Evolutionary conservation across 768 basidiomycete species (phyloP).

Genomic region (Panaeolus papilionaceus): DNA sequence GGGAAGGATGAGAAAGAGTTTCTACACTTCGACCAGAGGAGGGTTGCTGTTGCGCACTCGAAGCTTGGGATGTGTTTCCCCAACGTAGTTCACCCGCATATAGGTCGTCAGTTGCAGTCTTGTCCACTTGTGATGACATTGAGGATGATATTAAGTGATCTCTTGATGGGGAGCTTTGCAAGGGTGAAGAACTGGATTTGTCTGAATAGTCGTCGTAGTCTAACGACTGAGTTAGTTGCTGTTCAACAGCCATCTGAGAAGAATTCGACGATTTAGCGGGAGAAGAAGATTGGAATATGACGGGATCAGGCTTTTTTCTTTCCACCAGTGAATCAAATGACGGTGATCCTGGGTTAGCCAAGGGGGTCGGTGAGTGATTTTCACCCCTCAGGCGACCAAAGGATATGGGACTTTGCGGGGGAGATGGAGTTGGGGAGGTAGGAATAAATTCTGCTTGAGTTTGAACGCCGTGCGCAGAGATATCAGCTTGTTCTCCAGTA

Average conservation of each 20-base stretch:
- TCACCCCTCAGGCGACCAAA: not conserved
- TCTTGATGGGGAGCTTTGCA: not conserved
- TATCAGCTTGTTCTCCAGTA: not conserved
- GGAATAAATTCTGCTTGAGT: not conserved
- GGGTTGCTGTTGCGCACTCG: constrained; percentile 1
- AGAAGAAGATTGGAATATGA: constrained; percentile 23
- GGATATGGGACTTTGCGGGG: not conserved
- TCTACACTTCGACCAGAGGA: constrained; percentile 15
- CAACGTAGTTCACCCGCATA: constrained; percentile 22
- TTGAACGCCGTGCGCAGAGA: not conserved
- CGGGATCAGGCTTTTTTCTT: constrained; percentile 8
- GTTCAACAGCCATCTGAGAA: constrained; percentile 52
- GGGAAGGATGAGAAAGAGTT: constrained; percentile 19
- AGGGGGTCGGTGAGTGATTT: not conserved
- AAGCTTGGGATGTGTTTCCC: constrained; percentile 15
- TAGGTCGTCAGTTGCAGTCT: constrained; percentile 8
- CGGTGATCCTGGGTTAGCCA: constrained; percentile 2
- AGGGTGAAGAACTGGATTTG: not conserved
- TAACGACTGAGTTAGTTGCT: constrained; percentile 52
- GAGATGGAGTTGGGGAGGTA: not conserved
- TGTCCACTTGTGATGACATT: not conserved
- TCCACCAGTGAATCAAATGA: not conserved
- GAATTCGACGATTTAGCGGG: constrained; percentile 36
- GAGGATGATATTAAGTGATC: not conserved
- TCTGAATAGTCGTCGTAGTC: constrained; percentile 23